These are phyloP conservation scores for Anacardium occidentale DNA, from an alignment of 345 rosid species.

Conservation along the genomic window DNA sequence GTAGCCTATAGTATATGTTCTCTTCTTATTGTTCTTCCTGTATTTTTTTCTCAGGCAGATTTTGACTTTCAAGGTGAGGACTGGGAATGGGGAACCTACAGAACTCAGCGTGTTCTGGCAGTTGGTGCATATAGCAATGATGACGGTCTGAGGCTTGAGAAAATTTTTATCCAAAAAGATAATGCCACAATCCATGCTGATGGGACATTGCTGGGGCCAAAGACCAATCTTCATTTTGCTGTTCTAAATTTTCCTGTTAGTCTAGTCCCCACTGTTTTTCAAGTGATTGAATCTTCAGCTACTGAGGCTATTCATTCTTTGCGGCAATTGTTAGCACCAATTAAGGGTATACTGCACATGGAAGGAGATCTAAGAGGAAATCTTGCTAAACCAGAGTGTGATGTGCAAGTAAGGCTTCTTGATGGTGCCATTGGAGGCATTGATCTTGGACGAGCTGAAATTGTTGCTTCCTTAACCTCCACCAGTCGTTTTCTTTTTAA, in stretches of 20 bases:
- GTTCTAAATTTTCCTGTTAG: conserved; percentile 94
- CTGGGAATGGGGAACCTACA: conserved; percentile 99
- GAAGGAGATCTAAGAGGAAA: conserved; percentile 99
- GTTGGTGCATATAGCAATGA: conserved; percentile 92
- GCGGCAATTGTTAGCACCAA: conserved; percentile 78
- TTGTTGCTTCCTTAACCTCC: conserved; percentile 90
- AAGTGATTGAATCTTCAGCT: conserved; percentile 89
- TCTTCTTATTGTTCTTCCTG: background rate
- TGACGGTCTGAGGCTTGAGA: conserved; percentile 91
- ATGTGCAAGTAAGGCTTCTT: conserved; percentile 90
- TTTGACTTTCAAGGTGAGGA: conserved; percentile 97
- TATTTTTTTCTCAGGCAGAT: conserved; percentile 64
- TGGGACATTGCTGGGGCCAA: conserved; percentile 87
- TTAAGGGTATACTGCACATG: conserved; percentile 91
- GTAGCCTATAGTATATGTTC: conserved; percentile 7
- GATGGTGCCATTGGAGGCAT: conserved; percentile 96
- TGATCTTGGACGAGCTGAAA: conserved; percentile 94
- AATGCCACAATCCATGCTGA: conserved; percentile 97
- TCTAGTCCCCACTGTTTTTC: conserved; percentile 89
- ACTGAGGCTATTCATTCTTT: conserved; percentile 76
- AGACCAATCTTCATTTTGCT: conserved; percentile 94
- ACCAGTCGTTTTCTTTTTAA: conserved; percentile 88
- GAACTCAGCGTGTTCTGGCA: conserved; percentile 83
- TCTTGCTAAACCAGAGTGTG: conserved; percentile 93
- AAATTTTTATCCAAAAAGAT: conserved; percentile 88